phyloP scores from a whole-genome alignment of 1,284 basidiomycete genomes.

The Amylostereum areolatum region DNA sequence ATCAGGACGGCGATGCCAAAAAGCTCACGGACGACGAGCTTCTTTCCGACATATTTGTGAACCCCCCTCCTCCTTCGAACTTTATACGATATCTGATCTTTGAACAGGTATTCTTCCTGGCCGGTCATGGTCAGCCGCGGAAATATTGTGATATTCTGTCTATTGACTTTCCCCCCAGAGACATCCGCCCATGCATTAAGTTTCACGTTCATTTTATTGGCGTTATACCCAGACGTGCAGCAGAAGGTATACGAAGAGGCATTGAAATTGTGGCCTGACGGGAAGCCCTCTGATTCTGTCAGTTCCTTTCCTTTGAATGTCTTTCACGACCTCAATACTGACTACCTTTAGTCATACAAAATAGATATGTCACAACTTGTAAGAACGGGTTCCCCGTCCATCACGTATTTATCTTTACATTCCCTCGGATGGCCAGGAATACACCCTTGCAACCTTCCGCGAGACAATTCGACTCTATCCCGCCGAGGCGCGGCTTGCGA shows the following conservation, averaged over 20 bases:
- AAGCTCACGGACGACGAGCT: slow-evolving; percentile 36
- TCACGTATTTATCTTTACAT: background rate
- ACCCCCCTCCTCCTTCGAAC: slow-evolving; percentile 1
- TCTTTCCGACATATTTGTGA: slow-evolving; percentile 39
- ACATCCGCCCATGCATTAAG: slow-evolving; percentile 38
- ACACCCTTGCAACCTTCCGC: slow-evolving; percentile 32
- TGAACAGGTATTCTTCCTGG: slow-evolving; percentile 22
- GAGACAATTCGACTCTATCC: slow-evolving; percentile 39
- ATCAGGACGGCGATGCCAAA: slow-evolving; percentile 22
- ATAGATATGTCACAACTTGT: background rate
- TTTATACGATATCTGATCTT: background rate
- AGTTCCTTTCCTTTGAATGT: too few relatives aligned
- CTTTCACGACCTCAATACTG: too few relatives aligned
- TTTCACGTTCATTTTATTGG: slow-evolving; percentile 35
- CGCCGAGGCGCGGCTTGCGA: slow-evolving; percentile 32
- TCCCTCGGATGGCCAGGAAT: slow-evolving; percentile 24
- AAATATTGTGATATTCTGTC: too few relatives aligned
- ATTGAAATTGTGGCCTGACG: background rate
- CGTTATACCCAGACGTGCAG: slow-evolving; percentile 39
- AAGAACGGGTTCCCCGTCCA: background rate
- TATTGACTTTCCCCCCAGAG: slow-evolving; percentile 20
- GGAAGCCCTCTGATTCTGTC: too few relatives aligned
- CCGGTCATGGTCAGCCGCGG: slow-evolving; percentile 28
- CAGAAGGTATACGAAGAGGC: slow-evolving; percentile 35
- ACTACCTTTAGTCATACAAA: background rate